Evolutionary conservation across 2,329 filamentous ascomycete species (phyloP).

Genomic region (Chaetomium sp.): DNA sequence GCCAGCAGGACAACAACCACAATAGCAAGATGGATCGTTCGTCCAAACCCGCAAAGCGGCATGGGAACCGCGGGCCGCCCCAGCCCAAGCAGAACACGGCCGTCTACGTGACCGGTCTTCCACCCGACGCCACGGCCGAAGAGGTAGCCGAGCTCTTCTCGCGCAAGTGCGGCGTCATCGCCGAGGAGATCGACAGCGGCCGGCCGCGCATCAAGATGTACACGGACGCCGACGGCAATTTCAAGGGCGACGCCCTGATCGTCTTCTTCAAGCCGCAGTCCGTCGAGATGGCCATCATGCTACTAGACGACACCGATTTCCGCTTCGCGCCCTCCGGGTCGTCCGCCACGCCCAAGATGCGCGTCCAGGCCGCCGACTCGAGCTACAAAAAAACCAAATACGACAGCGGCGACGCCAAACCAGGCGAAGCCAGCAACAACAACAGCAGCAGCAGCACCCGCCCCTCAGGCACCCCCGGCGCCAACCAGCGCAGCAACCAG

Average conservation of each 20-base stretch:
- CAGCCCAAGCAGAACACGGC: constrained; percentile 75
- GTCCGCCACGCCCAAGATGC: constrained; percentile 65
- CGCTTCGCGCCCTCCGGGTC: constrained; percentile 63
- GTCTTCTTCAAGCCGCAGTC: constrained; percentile 95
- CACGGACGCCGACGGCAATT: constrained; percentile 73
- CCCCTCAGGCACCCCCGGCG: constrained; percentile 20
- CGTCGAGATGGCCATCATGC: constrained; percentile 80
- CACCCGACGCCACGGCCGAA: constrained; percentile 72
- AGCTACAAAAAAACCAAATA: constrained; percentile 90
- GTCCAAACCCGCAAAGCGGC: constrained; percentile 48
- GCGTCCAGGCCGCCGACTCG: constrained; percentile 80
- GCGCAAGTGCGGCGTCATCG: constrained; percentile 82
- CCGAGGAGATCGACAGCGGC: constrained; percentile 89
- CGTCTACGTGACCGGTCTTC: constrained; percentile 88
- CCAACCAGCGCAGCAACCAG: constrained; percentile 51
- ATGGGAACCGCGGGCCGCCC: constrained; percentile 43
- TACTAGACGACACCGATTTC: constrained; percentile 82
- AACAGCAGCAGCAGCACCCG: neutral
- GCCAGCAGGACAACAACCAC: constrained; percentile 39
- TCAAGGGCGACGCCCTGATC: constrained; percentile 91
- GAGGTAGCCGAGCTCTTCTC: constrained; percentile 86
- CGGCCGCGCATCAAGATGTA: constrained; percentile 93
- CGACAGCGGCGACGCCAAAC: constrained; percentile 41
- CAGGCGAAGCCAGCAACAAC: constrained; percentile 3
- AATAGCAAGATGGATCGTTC: constrained; percentile 38